Base-by-base conservation (phyloP, 257 asterid species). In the Solanum bulbocastanum region DNA sequence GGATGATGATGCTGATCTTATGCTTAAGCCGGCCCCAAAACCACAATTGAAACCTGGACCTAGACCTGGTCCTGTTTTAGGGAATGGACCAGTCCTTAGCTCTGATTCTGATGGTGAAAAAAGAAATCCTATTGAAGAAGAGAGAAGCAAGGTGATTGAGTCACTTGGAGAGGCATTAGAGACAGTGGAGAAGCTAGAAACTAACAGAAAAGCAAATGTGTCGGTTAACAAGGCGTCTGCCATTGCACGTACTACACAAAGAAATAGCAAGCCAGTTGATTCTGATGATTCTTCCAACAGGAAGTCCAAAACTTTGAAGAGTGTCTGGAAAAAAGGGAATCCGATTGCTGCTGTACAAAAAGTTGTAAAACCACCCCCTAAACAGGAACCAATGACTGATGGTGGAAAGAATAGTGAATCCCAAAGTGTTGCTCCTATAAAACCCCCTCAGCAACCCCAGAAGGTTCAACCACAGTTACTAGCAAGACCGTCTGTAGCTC, bases 251-350 rank as follows among this genome's bases (percentile, higher is more conserved):
- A 89, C 87, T 20, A 90, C 76, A 65, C 94, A 85, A 88, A 92
- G 83, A 78, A 94, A 93, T 86, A 95, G 94, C 65, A 92, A 58
- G 88, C 94, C 92, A 23, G 91, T 86, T 89, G 91, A 89, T 92
- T 90, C 93, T 7, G 33, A 75, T 58, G 90, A 90, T 25, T 89
- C 74, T 86, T 82, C 93, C 73, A 88, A 90, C 71, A 90, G 90
- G 75, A 91, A 90, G 93, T 27, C 95, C 56, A 96, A 91, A 90
- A 91, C 94, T 30, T 68, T 88, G 73, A 97, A 95, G 94, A 96
- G 99, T 65, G 98, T 97, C 18, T 97, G 99, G 99, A 93, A 98
- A 52, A 97, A 97, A 90, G 99, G 99, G 87, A 95, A 94, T 92
- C 99, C 99, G 1, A 96, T 97, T 68, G 79, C 98, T 25, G 25